A percentile compares a stretch with the other conserved stretches of the same genome.
Evolutionary conservation across 345 rosid genomes (phyloP).

Genomic region (Eucalyptus camaldulensis): DNA sequence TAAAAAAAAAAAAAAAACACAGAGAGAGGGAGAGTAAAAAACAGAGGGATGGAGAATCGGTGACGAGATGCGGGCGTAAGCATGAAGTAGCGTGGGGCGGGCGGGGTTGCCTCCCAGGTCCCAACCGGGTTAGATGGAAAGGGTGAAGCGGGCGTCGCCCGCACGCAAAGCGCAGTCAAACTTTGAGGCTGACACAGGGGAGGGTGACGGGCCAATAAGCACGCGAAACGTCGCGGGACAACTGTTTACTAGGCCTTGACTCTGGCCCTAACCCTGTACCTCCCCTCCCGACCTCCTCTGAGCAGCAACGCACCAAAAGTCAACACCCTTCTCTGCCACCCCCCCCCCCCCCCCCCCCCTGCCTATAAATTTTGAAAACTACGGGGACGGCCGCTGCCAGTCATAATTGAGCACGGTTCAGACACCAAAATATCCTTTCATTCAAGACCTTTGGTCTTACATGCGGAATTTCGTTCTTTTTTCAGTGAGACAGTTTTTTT

Average conservation of each 20-base stretch:
- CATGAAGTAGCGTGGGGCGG: not conserved
- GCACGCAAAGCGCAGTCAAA: not conserved
- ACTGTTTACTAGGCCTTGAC: not conserved
- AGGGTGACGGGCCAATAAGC: not conserved
- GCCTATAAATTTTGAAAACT: not conserved
- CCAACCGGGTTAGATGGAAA: not conserved
- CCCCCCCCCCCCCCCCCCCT: not conserved
- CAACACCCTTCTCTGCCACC: not conserved
- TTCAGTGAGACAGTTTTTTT: not conserved
- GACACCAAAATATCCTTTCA: not conserved
- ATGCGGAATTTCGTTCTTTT: not conserved
- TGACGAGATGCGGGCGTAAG: not conserved
- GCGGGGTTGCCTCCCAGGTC: not conserved
- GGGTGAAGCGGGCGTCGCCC: not conserved
- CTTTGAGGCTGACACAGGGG: not conserved
- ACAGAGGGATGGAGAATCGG: not conserved
- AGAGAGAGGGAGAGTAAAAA: no score
- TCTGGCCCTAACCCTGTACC: not conserved
- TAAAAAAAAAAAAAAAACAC: accelerated
- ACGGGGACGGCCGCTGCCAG: not conserved
- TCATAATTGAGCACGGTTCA: not conserved
- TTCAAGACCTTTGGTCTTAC: not conserved
- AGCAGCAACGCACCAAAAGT: not conserved
- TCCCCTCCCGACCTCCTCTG: not conserved
- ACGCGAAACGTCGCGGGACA: not conserved